Percentiles rank a stretch among this genome's conserved stretches.
Evolutionary conservation across 164 flowering plant species (phyloP).

Genomic region (Cinnamomum micranthum): DNA sequence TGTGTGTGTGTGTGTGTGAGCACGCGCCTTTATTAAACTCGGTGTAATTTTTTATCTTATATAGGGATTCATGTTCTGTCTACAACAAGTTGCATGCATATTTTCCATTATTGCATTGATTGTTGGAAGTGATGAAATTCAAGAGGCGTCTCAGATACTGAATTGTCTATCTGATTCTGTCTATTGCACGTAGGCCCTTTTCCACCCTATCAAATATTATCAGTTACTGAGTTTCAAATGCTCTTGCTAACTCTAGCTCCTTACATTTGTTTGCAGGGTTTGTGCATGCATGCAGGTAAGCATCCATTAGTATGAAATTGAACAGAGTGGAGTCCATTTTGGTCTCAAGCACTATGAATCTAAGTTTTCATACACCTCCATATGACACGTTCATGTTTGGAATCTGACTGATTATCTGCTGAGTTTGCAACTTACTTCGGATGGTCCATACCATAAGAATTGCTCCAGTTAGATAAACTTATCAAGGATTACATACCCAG

Average conservation of each 20-base stretch:
- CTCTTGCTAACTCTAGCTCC: background rate
- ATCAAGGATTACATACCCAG: no score
- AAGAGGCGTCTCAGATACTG: conserved; percentile 44
- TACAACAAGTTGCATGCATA: conserved; percentile 66
- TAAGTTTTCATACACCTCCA: no score
- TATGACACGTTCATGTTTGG: no score
- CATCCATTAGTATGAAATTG: background rate
- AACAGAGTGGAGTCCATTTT: no score
- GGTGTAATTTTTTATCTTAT: background rate
- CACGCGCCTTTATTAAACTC: background rate
- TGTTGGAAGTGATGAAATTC: conserved; percentile 43
- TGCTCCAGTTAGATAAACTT: no score
- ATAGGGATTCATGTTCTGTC: conserved; percentile 78
- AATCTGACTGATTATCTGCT: no score
- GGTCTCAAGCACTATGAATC: no score
- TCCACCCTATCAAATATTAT: background rate
- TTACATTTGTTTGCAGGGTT: conserved; percentile 36
- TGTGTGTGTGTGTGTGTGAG: no score
- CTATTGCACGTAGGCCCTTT: conserved; percentile 46
- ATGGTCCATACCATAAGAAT: no score
- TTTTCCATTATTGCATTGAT: conserved; percentile 45
- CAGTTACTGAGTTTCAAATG: background rate
- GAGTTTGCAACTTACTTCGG: no score
- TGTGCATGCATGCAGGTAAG: conserved; percentile 67
- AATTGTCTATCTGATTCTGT: conserved; percentile 41